These are phyloP conservation scores for Neopestalotiopsis clavispora DNA, from an alignment of 2,329 filamentous ascomycete species.

Conservation along the genomic window DNA sequence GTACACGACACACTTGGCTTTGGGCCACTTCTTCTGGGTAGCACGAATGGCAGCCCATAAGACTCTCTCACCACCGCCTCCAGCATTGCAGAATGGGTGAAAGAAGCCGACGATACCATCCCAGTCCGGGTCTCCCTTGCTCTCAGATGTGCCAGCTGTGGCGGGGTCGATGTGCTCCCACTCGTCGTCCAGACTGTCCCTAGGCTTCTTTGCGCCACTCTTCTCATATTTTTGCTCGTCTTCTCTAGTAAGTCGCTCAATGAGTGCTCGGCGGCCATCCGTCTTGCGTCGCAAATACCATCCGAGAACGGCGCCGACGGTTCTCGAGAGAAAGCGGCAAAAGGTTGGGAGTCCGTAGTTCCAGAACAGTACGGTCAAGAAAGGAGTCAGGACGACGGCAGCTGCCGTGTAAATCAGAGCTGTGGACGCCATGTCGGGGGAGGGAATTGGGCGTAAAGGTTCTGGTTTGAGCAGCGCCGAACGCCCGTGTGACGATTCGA, in stretches of 20 bases:
- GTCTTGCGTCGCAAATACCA: slow-evolving; percentile 68
- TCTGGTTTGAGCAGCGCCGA: background rate
- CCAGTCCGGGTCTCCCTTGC: slow-evolving; percentile 66
- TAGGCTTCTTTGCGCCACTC: slow-evolving; percentile 37
- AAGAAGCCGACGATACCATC: slow-evolving; percentile 92
- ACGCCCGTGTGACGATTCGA: background rate
- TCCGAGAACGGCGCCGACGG: slow-evolving; percentile 53
- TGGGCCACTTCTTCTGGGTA: slow-evolving; percentile 87
- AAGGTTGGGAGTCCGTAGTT: slow-evolving; percentile 36
- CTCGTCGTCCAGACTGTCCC: slow-evolving; percentile 57
- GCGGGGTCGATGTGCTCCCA: slow-evolving; percentile 72
- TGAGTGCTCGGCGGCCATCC: slow-evolving; percentile 62
- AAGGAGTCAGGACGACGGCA: slow-evolving; percentile 33
- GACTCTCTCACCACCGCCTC: slow-evolving; percentile 92
- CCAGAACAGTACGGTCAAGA: slow-evolving; percentile 33
- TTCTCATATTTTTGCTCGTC: slow-evolving; percentile 42
- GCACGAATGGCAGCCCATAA: slow-evolving; percentile 94
- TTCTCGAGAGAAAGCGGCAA: slow-evolving; percentile 42
- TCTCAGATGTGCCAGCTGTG: slow-evolving; percentile 39
- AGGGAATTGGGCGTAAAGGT: background rate
- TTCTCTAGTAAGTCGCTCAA: slow-evolving; percentile 57
- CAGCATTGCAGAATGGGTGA: slow-evolving; percentile 97
- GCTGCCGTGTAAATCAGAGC: slow-evolving; percentile 30
- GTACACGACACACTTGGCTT: slow-evolving; percentile 89
- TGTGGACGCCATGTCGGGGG: slow-evolving; percentile 29